These are phyloP conservation scores for Starmerella floricola DNA, from an alignment of 805 yeast genomes.

Conservation along the genomic window DNA sequence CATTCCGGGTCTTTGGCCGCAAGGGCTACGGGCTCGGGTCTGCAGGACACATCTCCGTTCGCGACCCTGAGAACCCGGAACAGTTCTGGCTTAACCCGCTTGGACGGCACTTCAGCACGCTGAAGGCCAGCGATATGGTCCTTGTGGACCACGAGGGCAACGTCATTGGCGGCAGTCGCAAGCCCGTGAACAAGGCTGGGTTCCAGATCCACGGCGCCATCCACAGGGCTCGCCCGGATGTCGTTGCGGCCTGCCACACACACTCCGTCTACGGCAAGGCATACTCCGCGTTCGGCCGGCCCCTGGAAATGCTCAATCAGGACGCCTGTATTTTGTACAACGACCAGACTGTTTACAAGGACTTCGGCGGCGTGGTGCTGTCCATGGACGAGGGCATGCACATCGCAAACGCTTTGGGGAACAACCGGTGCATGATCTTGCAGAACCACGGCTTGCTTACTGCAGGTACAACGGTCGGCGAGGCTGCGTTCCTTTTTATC, in stretches of 20 bases:
- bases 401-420: slow-evolving; percentile 50
- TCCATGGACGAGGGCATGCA: slow-evolving; percentile 51
- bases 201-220: slow-evolving; percentile 57
- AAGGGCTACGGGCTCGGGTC: slow-evolving; percentile 63
- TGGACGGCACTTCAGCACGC: slow-evolving; percentile 57
- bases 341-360: slow-evolving; percentile 49
- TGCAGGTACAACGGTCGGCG: slow-evolving; percentile 58
- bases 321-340: slow-evolving; percentile 61
- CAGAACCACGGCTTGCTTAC: slow-evolving; percentile 67
- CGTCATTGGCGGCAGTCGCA: slow-evolving; percentile 46
- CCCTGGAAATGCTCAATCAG: slow-evolving; percentile 69
- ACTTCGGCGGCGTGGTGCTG: slow-evolving; percentile 71
- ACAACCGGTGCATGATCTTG: slow-evolving; percentile 43
- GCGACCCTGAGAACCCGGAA: slow-evolving; percentile 69
- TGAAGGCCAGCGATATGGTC: slow-evolving; percentile 52
- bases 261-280: slow-evolving; percentile 57
- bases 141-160: slow-evolving; percentile 51
- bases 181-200: slow-evolving; percentile 55
- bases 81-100: slow-evolving; percentile 87
- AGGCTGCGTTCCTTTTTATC: slow-evolving; percentile 56
- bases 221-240: slow-evolving; percentile 58
- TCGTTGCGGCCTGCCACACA: slow-evolving; percentile 60
- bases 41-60: slow-evolving; percentile 76
- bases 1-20: slow-evolving; percentile 72
- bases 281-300: slow-evolving; percentile 50